Evolutionary conservation across 75 land plant genomes (phyloP), one percentile per base, ranked within the genome.

Genomic region (Picea glauca): DNA sequence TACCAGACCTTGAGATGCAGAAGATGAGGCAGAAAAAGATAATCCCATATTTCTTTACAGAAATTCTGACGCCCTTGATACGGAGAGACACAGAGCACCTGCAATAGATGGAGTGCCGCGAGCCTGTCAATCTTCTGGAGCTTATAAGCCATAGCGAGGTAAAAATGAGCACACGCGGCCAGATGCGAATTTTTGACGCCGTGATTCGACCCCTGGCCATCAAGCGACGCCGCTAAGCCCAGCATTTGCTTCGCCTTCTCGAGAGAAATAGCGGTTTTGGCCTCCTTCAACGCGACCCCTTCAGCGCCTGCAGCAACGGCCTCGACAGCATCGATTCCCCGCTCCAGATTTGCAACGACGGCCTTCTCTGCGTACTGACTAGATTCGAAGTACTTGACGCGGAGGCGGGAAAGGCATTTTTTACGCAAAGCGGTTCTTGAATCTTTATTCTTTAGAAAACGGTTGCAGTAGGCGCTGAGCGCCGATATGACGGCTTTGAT

Each of bases 81-180:
- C 8, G 94, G 94, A 5, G 86, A 81, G 58, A 73, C 76, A 62
- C 81, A 80, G 66, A 92, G 90, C 5, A 90, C 89, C 65, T 92
- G 88, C 5, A 92, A 72, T 13, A 92, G 61, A 83, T 92, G 88
- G 43, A 77, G 82, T 12, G 92, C 90, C 4, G 86, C 72, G 26
- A 74, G 30, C 40, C 57, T 60, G 60, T 92, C 86, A 20, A 90
- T 87, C 75, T 83, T 90, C 40, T 84, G 86, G 20, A 88, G 79
- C 85, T 84, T 86, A 30, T 70, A 88, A 11, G 88, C 82, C 1
- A 90, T 63, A 3, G 92, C 77, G 40, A 90, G 88, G 77, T 88
- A 90, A 21, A 92, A 72, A 65, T 90, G 86, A 8, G 90, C 88
- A 80, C 90, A 90, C 5, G 94, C 92, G 57, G 92, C 81, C 43